phyloP scores from a whole-genome alignment of 306 rosid species.

The Fagus crenata region DNA sequence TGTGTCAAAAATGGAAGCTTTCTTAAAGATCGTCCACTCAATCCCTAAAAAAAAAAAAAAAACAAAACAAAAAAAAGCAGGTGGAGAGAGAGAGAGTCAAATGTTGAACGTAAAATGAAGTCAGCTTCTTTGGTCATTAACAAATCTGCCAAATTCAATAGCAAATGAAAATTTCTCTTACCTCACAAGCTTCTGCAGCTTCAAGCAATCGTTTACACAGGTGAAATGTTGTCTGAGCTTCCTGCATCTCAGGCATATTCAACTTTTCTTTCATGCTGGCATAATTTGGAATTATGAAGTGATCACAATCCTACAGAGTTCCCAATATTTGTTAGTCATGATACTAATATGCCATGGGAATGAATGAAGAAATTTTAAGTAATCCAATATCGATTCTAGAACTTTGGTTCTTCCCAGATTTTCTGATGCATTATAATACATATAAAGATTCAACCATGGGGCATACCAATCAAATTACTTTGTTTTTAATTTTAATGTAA shows the following conservation, averaged over 20 bases:
- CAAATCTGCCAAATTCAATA: constrained; percentile 12
- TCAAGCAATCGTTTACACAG: constrained; percentile 62
- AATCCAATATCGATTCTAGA: too few species aligned
- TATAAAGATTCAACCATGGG: too few species aligned
- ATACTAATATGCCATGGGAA: constrained; percentile 15
- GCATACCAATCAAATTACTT: too few species aligned
- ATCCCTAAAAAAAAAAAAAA: constrained; percentile 52
- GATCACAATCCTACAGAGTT: constrained; percentile 52
- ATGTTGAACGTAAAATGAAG: neutral
- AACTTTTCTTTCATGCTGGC: constrained; percentile 57
- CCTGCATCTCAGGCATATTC: constrained; percentile 44
- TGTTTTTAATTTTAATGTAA: too few species aligned
- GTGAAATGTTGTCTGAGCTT: constrained; percentile 38
- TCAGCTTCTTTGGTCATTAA: constrained; percentile 1
- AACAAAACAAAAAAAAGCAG: neutral
- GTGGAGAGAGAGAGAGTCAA: constrained; percentile 11
- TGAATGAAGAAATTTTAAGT: too few species aligned
- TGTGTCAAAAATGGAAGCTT: constrained; percentile 94
- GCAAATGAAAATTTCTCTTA: constrained; percentile 28
- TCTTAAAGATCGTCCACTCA: constrained; percentile 89
- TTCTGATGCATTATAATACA: too few species aligned
- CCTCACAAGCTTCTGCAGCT: constrained; percentile 94
- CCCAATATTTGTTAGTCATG: constrained; percentile 29
- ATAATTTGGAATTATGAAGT: constrained; percentile 54
- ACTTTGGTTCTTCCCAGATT: too few species aligned